Evolutionary conservation across 768 basidiomycete species (phyloP).

Genomic region (Clavaria fumosa): DNA sequence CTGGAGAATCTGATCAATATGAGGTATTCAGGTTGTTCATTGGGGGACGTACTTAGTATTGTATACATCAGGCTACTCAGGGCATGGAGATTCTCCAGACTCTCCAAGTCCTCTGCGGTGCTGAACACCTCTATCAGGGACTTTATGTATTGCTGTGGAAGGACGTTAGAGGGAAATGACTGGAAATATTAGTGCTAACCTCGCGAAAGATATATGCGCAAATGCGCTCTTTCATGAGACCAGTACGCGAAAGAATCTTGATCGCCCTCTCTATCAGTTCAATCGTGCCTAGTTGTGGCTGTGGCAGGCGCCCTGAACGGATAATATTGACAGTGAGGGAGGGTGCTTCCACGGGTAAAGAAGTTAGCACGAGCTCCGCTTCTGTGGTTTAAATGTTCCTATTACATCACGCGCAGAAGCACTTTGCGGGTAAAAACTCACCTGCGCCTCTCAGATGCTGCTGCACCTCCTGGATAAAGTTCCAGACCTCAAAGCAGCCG

Average conservation of each 20-base stretch:
- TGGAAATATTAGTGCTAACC: too few relatives aligned
- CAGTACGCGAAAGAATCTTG: slow-evolving; percentile 58
- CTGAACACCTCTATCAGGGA: slow-evolving; percentile 70
- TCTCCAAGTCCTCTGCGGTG: slow-evolving; percentile 88
- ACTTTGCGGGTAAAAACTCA: slow-evolving; percentile 20
- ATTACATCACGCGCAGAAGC: too few relatives aligned
- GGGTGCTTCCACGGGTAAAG: too few relatives aligned
- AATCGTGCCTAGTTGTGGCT: slow-evolving; percentile 63
- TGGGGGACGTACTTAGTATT: slow-evolving; percentile 46
- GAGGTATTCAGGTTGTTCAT: slow-evolving; percentile 10
- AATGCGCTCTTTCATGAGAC: slow-evolving; percentile 62
- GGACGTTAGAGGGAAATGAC: too few relatives aligned
- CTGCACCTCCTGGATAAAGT: slow-evolving; percentile 87
- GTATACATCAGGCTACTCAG: slow-evolving; percentile 88
- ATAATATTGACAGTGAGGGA: slow-evolving; percentile 50
- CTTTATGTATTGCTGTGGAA: slow-evolving; percentile 83
- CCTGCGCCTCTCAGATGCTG: slow-evolving; percentile 58
- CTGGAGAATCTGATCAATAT: slow-evolving; percentile 24
- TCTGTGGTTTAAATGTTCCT: too few relatives aligned
- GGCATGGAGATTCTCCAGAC: slow-evolving; percentile 77
- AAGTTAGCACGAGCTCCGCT: too few relatives aligned
- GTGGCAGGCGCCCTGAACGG: slow-evolving; percentile 58
- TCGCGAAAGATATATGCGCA: slow-evolving; percentile 80
- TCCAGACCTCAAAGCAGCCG: slow-evolving; percentile 95
- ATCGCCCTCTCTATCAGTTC: slow-evolving; percentile 67